Evolutionary conservation across 495 filamentous ascomycete genomes (phyloP), one percentile per base, ranked within the genome.

Genomic region (Pyrenopolyporus hunteri): DNA sequence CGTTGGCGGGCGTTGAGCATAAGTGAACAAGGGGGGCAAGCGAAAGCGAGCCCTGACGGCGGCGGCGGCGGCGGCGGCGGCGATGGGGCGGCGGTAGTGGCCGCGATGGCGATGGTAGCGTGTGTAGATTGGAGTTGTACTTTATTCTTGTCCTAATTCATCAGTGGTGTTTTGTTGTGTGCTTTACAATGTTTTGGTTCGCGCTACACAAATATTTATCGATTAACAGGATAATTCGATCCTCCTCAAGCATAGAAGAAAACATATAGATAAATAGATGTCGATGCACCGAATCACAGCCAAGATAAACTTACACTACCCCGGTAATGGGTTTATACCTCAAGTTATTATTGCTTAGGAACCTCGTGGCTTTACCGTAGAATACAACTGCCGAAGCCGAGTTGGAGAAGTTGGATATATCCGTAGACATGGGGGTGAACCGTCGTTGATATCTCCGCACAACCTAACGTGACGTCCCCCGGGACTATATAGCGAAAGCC

Each of bases 381-480:
- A n/a, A n/a, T n/a, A 57, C 32, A 63, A 66, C 63, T 66, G 63
- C 63, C 63, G 63, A 60, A 16, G 10, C 1, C 6, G 16, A 32
- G 32, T 59, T 56, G 56, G 63, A 25, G 51, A 51, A 66, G 32
- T n/a, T 52, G 20, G 16, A 28, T 29, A 57, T 52, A 57, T 48
- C 40, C 51, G 28, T 43, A 39, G 39, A 52, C 45, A 44, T 37
- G 53, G 11, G 37, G 23, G 48, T 37, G 49, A 47, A 32, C 25
- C 40, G 23, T 51, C 19, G 28, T 50, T 54, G 37, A 36, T 55
- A 45, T 57, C 63, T 66, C 63, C 63, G 56, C 63, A 66, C 32
- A 20, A n/a, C 16, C 16, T 36, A 33, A 4, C 23, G 17, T 53
- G 29, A 33, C 29, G 17, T 45, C 23, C 45, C 4, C 4, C 25